Conservation (phyloP, 768 basidiomycete genomes). For the Suillus plorans region DNA sequence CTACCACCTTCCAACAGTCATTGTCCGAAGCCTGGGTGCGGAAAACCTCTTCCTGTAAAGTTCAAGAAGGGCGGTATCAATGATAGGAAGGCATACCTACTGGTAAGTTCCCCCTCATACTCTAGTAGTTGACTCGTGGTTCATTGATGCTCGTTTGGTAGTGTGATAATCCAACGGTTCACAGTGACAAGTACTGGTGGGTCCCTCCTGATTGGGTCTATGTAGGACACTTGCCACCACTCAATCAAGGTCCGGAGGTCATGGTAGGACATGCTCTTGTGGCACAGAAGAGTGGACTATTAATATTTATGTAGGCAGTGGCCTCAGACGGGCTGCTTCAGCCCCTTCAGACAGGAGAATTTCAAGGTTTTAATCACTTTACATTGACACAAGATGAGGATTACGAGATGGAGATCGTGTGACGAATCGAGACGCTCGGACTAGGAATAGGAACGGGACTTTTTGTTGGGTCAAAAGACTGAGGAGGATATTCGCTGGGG, state of each 20-base stretch:
- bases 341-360: too few species aligned
- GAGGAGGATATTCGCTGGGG: too few species aligned
- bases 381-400: too few species aligned
- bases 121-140: not conserved
- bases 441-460: too few species aligned
- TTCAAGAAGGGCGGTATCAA: not conserved
- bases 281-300: too few species aligned
- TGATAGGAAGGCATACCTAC: not conserved
- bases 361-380: too few species aligned
- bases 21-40: not conserved
- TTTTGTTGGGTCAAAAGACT: too few species aligned
- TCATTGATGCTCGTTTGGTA: not conserved
- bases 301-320: too few species aligned
- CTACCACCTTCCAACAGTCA: not conserved
- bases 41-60: not conserved
- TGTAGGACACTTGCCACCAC: not conserved
- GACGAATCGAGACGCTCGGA: too few species aligned
- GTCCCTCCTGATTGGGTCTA: not conserved
- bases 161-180: not conserved
- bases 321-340: too few species aligned
- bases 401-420: too few species aligned
- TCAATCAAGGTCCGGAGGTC: not conserved
- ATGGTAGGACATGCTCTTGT: not conserved
- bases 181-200: not conserved
- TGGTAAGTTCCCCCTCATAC: not conserved